Conservation (phyloP, 2,329 filamentous ascomycete species). For the Stemphylium beticola region DNA sequence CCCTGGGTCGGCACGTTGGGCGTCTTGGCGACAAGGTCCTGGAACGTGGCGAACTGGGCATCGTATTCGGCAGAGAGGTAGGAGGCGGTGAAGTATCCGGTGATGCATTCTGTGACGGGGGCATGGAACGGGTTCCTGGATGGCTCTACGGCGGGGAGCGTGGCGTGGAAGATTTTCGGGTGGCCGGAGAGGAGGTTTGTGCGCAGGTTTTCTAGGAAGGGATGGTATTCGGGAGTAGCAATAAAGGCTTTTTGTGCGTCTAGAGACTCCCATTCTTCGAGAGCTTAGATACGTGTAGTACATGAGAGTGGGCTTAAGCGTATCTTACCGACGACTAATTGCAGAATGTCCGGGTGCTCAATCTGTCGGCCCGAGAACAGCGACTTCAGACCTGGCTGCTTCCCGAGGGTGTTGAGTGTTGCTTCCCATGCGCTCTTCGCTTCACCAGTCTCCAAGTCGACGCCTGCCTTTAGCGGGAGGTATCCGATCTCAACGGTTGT, state of each 20-base stretch:
- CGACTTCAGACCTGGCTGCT: constrained; percentile 46
- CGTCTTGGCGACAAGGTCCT: constrained; percentile 40
- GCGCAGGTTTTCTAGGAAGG: constrained; percentile 45
- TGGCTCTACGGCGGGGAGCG: constrained; percentile 27
- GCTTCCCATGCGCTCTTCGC: constrained; percentile 40
- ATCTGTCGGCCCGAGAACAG: constrained; percentile 48
- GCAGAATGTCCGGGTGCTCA: constrained; percentile 47
- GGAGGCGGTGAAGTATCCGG: constrained; percentile 51
- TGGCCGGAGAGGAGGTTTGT: constrained; percentile 34
- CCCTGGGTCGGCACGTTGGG: constrained; percentile 32
- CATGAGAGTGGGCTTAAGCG: constrained; percentile 23
- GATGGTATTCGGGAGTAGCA: constrained; percentile 42
- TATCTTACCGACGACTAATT: constrained; percentile 51
- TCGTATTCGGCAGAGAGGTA: constrained; percentile 35
- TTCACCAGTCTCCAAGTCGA: constrained; percentile 31
- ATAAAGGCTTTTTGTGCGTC: constrained; percentile 52
- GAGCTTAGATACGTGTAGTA: not conserved
- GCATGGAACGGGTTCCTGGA: constrained; percentile 43
- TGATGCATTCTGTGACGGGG: constrained; percentile 59
- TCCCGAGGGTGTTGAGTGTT: constrained; percentile 42
- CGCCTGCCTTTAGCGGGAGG: constrained; percentile 47
- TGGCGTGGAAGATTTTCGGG: constrained; percentile 44
- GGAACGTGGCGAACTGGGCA: constrained; percentile 48
- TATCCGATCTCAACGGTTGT: constrained; percentile 50
- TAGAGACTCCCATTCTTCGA: constrained; percentile 53